A percentile compares a stretch with the other conserved stretches of the same genome.
Conservation (phyloP, 192 early-diverging fungal species). For the Mortierella claussenii region DNA sequence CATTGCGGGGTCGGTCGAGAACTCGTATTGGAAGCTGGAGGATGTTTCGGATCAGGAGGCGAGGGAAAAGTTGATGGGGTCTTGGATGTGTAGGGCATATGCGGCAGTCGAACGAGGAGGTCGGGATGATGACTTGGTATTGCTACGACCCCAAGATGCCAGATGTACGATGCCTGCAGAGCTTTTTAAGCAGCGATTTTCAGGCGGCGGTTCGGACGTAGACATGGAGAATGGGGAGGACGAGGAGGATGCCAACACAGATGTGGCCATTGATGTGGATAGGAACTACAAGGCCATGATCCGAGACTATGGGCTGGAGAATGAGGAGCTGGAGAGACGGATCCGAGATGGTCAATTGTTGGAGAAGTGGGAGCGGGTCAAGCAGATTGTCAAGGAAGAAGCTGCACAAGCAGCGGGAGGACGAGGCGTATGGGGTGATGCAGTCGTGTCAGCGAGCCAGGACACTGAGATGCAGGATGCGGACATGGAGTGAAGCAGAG, state of each 20-base stretch:
- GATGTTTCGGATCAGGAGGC: constrained; percentile 30
- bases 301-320: constrained; percentile 34
- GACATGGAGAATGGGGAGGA: neutral
- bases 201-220: neutral
- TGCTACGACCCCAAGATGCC: constrained; percentile 29
- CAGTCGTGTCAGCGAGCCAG: neutral
- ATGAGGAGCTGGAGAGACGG: constrained; percentile 31
- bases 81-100: constrained; percentile 44
- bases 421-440: neutral
- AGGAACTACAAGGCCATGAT: constrained; percentile 20
- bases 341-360: constrained; percentile 23
- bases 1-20: constrained; percentile 7
- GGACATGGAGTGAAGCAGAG: constrained; percentile 12
- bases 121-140: constrained; percentile 24
- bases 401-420: neutral
- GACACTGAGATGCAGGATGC: constrained; percentile 20
- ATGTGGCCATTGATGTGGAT: neutral
- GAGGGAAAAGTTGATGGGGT: constrained; percentile 14
- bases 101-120: constrained; percentile 27
- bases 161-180: constrained; percentile 31
- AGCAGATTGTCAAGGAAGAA: constrained; percentile 36
- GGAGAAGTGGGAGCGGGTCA: constrained; percentile 27
- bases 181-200: constrained; percentile 31
- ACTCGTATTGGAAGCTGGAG: constrained; percentile 22
- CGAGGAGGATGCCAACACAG: too few species aligned